Conservation (phyloP, 148 eudicot species). For the Chenopodium formosanum region DNA sequence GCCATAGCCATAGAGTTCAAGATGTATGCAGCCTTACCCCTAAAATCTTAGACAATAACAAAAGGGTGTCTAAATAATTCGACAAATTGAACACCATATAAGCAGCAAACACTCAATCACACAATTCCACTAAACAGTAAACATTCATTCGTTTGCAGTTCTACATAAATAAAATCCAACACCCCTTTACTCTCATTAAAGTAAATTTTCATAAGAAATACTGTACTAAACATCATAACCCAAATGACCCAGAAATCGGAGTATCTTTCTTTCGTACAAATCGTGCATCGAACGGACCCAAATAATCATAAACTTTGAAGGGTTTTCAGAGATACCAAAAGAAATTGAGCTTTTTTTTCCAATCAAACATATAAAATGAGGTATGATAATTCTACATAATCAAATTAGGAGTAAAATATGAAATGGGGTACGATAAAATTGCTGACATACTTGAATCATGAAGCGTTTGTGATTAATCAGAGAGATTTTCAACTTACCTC, state of each 20-base stretch:
- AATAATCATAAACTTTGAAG: neutral
- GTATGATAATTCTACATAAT: neutral
- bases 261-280: too few species aligned
- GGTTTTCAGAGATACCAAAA: neutral
- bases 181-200: neutral
- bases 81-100: neutral
- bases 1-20: neutral
- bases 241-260: neutral
- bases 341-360: neutral
- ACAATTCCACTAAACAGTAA: neutral
- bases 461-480: neutral
- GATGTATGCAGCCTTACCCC: too few species aligned
- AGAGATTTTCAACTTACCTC: neutral
- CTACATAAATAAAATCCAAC: neutral
- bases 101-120: neutral
- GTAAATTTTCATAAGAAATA: neutral
- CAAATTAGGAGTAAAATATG: neutral
- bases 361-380: neutral
- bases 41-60: neutral
- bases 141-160: too few species aligned
- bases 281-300: too few species aligned
- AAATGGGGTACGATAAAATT: conserved; percentile 10
- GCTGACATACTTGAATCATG: neutral
- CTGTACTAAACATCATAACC: neutral
- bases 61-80: neutral